Conservation (phyloP, 2,329 filamentous ascomycete genomes). For the Colletotrichum sublineola region DNA sequence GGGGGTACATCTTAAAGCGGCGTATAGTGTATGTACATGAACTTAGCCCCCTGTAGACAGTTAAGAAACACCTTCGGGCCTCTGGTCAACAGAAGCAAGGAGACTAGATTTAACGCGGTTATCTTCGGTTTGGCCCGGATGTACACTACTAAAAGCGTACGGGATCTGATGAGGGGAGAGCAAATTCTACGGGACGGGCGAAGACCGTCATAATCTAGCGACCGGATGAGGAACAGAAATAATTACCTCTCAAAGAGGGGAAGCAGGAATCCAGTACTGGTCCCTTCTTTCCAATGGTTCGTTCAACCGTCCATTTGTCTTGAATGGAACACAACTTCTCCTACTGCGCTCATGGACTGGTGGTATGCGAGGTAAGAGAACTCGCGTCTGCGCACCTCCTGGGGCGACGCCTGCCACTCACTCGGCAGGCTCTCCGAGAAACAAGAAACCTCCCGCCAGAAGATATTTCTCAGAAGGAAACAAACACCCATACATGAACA, state of each 20-base stretch:
- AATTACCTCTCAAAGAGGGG: background rate
- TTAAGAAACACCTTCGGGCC: too few relatives aligned
- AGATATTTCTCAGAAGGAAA: background rate
- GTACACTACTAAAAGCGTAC: too few relatives aligned
- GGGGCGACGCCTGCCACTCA: background rate
- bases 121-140: too few relatives aligned
- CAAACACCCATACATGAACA: background rate
- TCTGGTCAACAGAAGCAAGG: too few relatives aligned
- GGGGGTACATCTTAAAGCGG: too few relatives aligned
- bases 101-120: too few relatives aligned
- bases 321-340: background rate
- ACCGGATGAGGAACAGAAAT: background rate
- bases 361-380: background rate
- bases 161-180: too few relatives aligned
- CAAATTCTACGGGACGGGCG: too few relatives aligned
- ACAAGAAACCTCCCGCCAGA: background rate
- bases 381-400: background rate
- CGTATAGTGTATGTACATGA: too few relatives aligned
- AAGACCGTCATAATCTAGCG: too few relatives aligned
- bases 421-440: background rate
- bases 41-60: too few relatives aligned
- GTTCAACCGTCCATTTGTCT: background rate
- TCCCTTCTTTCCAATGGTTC: background rate
- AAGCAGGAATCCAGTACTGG: background rate
- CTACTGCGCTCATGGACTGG: background rate